Percentiles rank a stretch among this genome's conserved stretches.
Evolutionary conservation across 2,329 filamentous ascomycete genomes (phyloP).

Genomic region (Botrytis aclada): DNA sequence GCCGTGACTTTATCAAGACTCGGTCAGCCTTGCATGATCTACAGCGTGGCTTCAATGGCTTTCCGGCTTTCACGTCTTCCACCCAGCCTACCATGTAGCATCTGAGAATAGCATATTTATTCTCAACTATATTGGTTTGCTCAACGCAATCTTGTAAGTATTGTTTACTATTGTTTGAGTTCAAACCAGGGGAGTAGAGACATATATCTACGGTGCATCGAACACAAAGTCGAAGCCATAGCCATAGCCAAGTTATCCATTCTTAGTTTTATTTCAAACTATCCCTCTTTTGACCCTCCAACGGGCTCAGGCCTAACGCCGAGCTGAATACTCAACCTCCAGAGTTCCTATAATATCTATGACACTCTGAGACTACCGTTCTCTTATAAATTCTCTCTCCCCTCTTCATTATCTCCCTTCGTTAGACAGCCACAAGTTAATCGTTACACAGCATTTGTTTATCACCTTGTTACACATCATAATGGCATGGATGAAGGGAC

Average conservation of each 20-base stretch:
- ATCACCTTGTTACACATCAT: neutral
- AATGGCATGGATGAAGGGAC: conserved; percentile 17
- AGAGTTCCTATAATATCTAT: neutral
- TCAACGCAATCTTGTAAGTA: neutral
- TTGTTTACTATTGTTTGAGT: conserved; percentile 3
- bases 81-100: neutral
- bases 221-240: conserved; percentile 4
- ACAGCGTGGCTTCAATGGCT: neutral
- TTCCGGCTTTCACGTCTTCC: neutral
- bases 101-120: neutral
- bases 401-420: neutral
- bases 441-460: conserved; percentile 1
- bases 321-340: conserved; percentile 15
- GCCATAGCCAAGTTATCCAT: neutral
- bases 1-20: neutral
- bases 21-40: conserved; percentile 13
- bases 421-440: neutral
- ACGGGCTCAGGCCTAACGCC: conserved; percentile 7
- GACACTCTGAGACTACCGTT: neutral
- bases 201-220: neutral
- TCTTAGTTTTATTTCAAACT: neutral
- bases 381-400: neutral
- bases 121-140: neutral
- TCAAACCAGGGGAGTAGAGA: neutral
- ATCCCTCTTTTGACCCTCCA: neutral